These are phyloP conservation scores for Claviceps arundinis DNA, from an alignment of 2,329 filamentous ascomycete genomes.

Conservation along the genomic window DNA sequence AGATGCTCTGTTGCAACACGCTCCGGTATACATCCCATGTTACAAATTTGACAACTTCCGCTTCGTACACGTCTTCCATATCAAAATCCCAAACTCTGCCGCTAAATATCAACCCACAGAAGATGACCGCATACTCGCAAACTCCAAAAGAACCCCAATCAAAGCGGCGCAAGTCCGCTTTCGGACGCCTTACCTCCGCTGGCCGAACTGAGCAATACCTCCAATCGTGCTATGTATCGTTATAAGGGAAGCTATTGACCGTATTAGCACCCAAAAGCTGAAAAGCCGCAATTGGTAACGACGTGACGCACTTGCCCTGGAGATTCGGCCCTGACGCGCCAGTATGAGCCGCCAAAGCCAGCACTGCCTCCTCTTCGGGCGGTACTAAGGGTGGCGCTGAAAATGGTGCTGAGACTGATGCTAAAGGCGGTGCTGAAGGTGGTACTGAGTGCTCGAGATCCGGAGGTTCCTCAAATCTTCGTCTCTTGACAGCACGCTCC, in stretches of 20 bases:
- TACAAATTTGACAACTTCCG: not conserved
- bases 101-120: not conserved
- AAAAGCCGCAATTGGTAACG: not conserved
- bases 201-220: not conserved
- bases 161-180: not conserved
- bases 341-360: conserved; percentile 33
- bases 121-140: not conserved
- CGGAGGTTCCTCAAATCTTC: conserved; percentile 22
- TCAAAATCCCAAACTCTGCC: not conserved
- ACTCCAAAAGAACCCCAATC: not conserved
- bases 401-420: too few species aligned
- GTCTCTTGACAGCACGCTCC: conserved; percentile 27
- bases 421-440: conserved; percentile 8
- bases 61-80: not conserved
- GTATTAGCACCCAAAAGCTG: not conserved
- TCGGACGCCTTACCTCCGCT: not conserved
- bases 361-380: conserved; percentile 34
- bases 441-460: conserved; percentile 17
- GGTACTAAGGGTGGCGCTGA: not conserved
- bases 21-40: not conserved
- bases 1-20: not conserved
- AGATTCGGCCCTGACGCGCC: conserved; percentile 25
- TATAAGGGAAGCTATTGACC: conserved; percentile 16
- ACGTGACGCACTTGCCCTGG: conserved; percentile 26
- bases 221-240: conserved; percentile 20